Percentiles rank a stretch among this genome's conserved stretches.
phyloP scores from a whole-genome alignment of 192 early-diverging fungal species.

The Backusella psychrophila region DNA sequence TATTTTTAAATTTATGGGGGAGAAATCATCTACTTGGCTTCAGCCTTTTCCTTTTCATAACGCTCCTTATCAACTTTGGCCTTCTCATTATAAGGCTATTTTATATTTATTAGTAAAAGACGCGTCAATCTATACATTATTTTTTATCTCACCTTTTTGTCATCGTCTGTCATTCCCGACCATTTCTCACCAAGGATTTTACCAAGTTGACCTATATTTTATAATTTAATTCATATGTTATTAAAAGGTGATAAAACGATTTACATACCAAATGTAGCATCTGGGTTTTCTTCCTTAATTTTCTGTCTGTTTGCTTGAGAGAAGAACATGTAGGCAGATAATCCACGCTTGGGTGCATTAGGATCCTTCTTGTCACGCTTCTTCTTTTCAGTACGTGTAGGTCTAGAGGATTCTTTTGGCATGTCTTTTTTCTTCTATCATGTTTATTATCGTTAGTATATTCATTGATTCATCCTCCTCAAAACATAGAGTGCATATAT shows the following conservation, averaged over 20 bases:
- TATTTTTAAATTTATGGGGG: not conserved
- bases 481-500: not conserved
- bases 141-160: slow-evolving; percentile 15
- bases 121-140: not conserved
- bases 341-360: slow-evolving; percentile 84
- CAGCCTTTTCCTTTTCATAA: slow-evolving; percentile 33
- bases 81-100: slow-evolving; percentile 19
- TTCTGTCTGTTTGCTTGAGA: slow-evolving; percentile 73
- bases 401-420: slow-evolving; percentile 20
- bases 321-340: slow-evolving; percentile 90
- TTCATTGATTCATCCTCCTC: not conserved
- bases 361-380: slow-evolving; percentile 79
- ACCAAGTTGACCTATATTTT: slow-evolving; percentile 25
- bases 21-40: not conserved
- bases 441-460: not conserved
- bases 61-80: slow-evolving; percentile 35
- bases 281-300: slow-evolving; percentile 80
- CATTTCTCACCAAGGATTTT: slow-evolving; percentile 39
- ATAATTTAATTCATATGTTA: not conserved
- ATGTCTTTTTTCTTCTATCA: not conserved
- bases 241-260: no score
- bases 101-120: not conserved
- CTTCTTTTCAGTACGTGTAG: slow-evolving; percentile 45
- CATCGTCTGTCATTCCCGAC: slow-evolving; percentile 26
- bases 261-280: slow-evolving; percentile 57